Evolutionary conservation across 768 basidiomycete genomes (phyloP).

Genomic region (Mycena metata): DNA sequence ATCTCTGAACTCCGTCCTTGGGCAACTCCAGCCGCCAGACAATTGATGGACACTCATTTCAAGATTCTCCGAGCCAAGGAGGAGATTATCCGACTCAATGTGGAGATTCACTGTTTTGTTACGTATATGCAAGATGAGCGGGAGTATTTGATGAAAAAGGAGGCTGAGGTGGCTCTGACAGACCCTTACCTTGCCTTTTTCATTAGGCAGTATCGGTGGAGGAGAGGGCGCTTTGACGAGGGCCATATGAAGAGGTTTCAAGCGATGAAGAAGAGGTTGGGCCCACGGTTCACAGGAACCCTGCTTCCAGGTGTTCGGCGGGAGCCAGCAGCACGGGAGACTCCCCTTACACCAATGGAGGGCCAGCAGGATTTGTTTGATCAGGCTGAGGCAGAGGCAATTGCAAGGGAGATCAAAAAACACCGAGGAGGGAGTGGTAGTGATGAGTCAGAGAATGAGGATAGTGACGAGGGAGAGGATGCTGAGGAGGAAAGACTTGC

Average conservation of each 20-base stretch:
- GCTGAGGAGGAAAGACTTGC: no score
- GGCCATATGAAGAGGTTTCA: background rate
- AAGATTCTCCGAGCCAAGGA: background rate
- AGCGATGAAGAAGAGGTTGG: background rate
- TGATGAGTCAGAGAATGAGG: no score
- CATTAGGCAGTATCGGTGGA: background rate
- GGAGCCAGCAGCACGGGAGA: no score
- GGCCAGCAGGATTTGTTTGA: no score
- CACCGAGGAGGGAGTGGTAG: no score
- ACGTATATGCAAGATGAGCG: constrained; percentile 21
- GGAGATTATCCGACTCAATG: background rate
- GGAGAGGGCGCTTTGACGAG: constrained; percentile 11
- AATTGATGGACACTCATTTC: background rate
- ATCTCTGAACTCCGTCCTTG: background rate
- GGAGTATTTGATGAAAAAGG: constrained; percentile 9
- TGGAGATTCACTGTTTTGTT: background rate
- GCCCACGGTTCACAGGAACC: background rate
- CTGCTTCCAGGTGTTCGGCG: no score
- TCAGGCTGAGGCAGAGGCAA: no score
- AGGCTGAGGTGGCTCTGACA: background rate
- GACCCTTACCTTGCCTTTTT: constrained; percentile 21
- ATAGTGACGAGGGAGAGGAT: no score
- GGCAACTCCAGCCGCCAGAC: background rate
- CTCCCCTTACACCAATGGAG: no score
- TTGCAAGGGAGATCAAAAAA: no score